Evolutionary conservation across 148 eudicot species (phyloP), one percentile per base, ranked within the genome.

Genomic region (Rhododendron williamsianum): DNA sequence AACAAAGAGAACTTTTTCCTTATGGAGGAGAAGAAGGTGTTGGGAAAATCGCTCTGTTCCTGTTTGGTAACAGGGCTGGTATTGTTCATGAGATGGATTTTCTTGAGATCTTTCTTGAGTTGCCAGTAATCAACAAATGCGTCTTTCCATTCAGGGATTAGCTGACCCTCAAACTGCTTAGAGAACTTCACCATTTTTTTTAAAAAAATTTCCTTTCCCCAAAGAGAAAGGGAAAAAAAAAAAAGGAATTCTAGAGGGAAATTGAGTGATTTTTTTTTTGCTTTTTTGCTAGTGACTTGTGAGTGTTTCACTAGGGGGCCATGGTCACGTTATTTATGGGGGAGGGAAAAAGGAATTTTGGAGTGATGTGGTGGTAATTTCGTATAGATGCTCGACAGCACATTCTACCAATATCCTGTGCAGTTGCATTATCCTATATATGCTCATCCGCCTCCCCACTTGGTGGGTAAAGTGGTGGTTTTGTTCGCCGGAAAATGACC

Each of bases 61-160:
- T 87, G 86, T 49, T 83, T 84, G 15, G 88, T 78, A 49, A 56
- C 41, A 65, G 84, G 89, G 80, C 87, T 77, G 73, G 85, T 82
- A 81, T 87, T 58, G 56, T 90, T 86, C 0, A 85, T 73, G 35
- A 89, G 58, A 78, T 89, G 90, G 80, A 97, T 91, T 87, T 90
- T 97, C 91, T 94, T 95, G 87, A 97, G 86, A 74, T 91, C 98
- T 48, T 92, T 92, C 89, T 97, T 97, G 38, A 95, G 93, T 71
- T 90, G 93, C 88, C 91, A 82, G 81, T 95, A 97, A 85, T 97
- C 98, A 69, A 97, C 95, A 52, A 97, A 97, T 56, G 99, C 98
- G 16, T 95, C 99, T 89, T 94, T 95, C 99, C 99, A 97, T 89
- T 97, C 99, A 1, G 96, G 98, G 60, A 97, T 93, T 6, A 95